Percentiles rank a stretch among this genome's conserved stretches.
Conservation (phyloP, 345 rosid species). For the Anacardium occidentale region DNA sequence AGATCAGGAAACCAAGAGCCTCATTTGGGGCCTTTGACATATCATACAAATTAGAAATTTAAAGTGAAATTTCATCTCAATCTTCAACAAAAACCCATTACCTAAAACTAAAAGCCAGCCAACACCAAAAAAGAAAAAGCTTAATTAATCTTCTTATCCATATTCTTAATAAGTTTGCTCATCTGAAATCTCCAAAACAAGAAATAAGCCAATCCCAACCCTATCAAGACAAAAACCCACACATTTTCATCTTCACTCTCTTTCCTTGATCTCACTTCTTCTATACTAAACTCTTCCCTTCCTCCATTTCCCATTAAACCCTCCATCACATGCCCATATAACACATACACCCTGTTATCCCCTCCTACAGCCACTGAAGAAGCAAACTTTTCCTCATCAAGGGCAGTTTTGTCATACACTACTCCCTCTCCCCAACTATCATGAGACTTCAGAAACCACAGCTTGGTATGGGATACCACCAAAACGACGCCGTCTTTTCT, state of each 20-base stretch:
- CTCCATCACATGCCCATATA: conserved; percentile 63
- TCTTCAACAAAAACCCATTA: no score
- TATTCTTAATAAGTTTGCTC: conserved; percentile 53
- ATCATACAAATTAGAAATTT: no score
- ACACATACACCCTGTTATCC: conserved; percentile 66
- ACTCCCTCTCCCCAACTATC: conserved; percentile 80
- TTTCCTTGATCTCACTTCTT: conserved; percentile 53
- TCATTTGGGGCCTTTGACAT: no score
- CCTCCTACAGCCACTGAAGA: conserved; percentile 59
- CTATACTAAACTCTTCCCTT: conserved; percentile 51
- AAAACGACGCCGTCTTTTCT: conserved; percentile 62
- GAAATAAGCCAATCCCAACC: conserved; percentile 77
- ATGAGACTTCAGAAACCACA: conserved; percentile 70
- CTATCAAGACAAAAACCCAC: conserved; percentile 61
- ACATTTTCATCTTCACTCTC: conserved; percentile 53
- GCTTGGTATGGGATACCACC: conserved; percentile 53
- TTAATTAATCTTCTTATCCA: conserved; percentile 53
- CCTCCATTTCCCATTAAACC: conserved; percentile 39
- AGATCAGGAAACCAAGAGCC: no score
- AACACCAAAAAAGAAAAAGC: not conserved
- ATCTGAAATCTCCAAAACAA: conserved; percentile 75
- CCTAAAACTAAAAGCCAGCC: no score
- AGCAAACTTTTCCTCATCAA: conserved; percentile 55
- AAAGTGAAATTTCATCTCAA: no score
- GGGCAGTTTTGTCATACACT: conserved; percentile 61